These are phyloP conservation scores for Globisporangium camurandrum DNA, from an alignment of 352 stramenopile species.

Conservation along the genomic window DNA sequence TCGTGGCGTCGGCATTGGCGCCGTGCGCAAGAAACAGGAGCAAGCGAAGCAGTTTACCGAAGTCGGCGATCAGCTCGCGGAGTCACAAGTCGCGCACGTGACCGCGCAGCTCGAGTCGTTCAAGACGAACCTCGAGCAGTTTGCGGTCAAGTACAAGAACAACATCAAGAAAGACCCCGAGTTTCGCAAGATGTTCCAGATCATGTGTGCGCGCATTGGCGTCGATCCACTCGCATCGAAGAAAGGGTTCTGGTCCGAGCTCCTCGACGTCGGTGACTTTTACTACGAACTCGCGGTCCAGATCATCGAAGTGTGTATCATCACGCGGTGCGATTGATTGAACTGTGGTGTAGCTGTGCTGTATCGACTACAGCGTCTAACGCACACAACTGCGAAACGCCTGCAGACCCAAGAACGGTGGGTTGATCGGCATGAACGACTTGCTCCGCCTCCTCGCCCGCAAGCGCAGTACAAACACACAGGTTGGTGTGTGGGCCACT, in stretches of 20 bases:
- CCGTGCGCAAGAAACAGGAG: conserved; percentile 86
- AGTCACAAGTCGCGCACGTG: conserved; percentile 78
- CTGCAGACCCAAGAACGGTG: conserved; percentile 71
- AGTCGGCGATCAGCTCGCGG: conserved; percentile 73
- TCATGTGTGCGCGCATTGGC: conserved; percentile 95
- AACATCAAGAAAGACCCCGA: conserved; percentile 94
- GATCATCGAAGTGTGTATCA: conserved; percentile 97
- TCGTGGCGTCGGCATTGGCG: conserved; percentile 76
- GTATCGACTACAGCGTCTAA: too few relatives aligned
- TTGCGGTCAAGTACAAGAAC: conserved; percentile 92
- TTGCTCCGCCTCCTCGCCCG: conserved; percentile 63
- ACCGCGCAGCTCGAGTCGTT: conserved; percentile 84
- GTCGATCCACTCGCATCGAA: conserved; percentile 96
- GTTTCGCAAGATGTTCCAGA: conserved; percentile 92
- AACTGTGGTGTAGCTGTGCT: too few relatives aligned
- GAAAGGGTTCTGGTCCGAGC: conserved; percentile 97
- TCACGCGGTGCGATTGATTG: conserved; percentile 69
- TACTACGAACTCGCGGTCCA: conserved; percentile 99
- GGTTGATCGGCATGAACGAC: conserved; percentile 76
- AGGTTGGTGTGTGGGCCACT: conserved; percentile 17
- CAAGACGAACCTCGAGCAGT: conserved; percentile 88
- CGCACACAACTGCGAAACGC: neutral
- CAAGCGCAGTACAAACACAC: conserved; percentile 52
- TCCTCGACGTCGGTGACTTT: conserved; percentile 97
- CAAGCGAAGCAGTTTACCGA: conserved; percentile 81